phyloP scores from a whole-genome alignment of 352 stramenopile species.

The Thalassiosira ordinaria region DNA sequence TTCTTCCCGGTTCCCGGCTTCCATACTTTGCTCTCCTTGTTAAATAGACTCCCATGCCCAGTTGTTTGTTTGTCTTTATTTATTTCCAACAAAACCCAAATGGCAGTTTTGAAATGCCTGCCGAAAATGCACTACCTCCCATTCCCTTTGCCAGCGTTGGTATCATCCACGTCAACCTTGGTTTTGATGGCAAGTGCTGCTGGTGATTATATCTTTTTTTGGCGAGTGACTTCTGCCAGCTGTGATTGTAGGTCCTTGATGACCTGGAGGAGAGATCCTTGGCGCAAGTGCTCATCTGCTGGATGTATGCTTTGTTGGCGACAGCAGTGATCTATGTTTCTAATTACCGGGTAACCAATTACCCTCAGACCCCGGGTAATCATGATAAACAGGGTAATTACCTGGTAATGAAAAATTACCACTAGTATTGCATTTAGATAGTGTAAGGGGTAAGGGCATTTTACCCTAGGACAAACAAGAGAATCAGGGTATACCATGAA shows the following conservation, averaged over 20 bases:
- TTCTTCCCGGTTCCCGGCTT: neutral
- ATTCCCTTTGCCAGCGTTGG: neutral
- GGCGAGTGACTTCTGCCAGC: neutral
- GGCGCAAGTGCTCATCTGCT: neutral
- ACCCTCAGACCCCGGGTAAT: no score
- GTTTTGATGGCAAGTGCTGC: neutral
- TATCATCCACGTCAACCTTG: neutral
- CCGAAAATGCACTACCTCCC: neutral
- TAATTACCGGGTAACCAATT: no score
- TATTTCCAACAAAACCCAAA: neutral
- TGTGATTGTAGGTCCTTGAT: neutral
- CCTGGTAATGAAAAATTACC: no score
- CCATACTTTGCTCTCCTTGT: neutral
- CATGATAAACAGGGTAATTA: no score
- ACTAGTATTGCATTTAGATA: no score
- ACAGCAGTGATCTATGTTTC: neutral
- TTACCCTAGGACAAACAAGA: no score
- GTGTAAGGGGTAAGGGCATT: no score
- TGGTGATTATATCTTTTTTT: neutral
- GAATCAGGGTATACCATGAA: no score
- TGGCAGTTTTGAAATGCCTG: neutral
- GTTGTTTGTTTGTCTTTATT: neutral
- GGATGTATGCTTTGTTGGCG: conserved; percentile 7
- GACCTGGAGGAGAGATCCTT: neutral
- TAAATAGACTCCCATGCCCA: neutral